phyloP scores from a whole-genome alignment of 768 basidiomycete genomes.

The Flagelloscypha sp. region DNA sequence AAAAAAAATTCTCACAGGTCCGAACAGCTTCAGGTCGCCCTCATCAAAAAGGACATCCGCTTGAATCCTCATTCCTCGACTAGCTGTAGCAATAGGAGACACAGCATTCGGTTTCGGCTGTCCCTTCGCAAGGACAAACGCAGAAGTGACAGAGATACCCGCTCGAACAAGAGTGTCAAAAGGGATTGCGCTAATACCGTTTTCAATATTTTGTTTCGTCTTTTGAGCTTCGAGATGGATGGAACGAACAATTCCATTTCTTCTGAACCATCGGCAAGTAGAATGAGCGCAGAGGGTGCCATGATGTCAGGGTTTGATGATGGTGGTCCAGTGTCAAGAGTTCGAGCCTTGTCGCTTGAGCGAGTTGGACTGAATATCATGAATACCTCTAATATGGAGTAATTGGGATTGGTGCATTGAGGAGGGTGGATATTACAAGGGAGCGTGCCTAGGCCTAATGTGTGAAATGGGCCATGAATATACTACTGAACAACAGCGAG shows the following conservation, averaged over 20 bases:
- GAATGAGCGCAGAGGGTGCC: conserved; percentile 58
- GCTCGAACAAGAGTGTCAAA: conserved; percentile 80
- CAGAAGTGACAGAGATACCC: conserved; percentile 59
- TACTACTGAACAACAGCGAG: too few relatives aligned
- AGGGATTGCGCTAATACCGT: conserved; percentile 52
- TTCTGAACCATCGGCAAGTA: conserved; percentile 78
- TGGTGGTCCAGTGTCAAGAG: too few relatives aligned
- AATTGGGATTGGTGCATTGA: too few relatives aligned
- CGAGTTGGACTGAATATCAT: too few relatives aligned
- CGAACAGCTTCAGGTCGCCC: conserved; percentile 29
- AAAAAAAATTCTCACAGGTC: conserved; percentile 32
- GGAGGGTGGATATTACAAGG: too few relatives aligned
- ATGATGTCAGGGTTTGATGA: too few relatives aligned
- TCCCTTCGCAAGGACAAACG: conserved; percentile 36
- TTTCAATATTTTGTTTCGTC: too few relatives aligned
- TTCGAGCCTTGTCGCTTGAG: too few relatives aligned
- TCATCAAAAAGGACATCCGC: conserved; percentile 52
- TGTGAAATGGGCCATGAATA: too few relatives aligned
- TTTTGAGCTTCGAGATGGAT: too few relatives aligned
- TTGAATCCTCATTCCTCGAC: conserved; percentile 65
- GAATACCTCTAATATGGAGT: too few relatives aligned
- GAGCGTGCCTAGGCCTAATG: too few relatives aligned
- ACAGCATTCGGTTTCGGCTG: conserved; percentile 18
- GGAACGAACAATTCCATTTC: conserved; percentile 80
- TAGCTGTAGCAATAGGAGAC: conserved; percentile 51